phyloP scores from a whole-genome alignment of 2,329 filamentous ascomycete species.

The Alternaria ventricosa region DNA sequence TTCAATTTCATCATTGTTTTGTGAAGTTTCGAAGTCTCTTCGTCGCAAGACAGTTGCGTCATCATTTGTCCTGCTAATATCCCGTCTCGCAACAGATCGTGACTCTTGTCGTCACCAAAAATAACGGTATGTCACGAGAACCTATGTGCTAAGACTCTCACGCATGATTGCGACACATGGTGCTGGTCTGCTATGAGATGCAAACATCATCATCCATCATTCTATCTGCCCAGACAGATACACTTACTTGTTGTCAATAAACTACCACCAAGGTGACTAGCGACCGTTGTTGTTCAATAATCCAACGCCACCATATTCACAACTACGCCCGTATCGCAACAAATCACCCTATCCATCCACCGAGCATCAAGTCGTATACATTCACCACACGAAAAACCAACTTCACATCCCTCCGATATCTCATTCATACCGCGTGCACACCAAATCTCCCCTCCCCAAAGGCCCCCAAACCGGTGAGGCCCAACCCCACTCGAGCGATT shows the following conservation, averaged over 20 bases:
- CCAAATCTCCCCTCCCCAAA: too few species aligned
- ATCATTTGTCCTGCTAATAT: background rate
- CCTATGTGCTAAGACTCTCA: too few species aligned
- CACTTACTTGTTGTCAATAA: too few species aligned
- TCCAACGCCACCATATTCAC: background rate
- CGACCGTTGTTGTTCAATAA: background rate
- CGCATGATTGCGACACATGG: background rate
- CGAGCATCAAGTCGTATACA: background rate
- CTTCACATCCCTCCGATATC: background rate
- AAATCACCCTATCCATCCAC: background rate
- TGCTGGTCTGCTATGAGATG: background rate
- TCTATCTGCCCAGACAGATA: background rate
- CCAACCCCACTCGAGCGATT: background rate
- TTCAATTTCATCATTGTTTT: background rate
- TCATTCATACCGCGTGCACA: too few species aligned
- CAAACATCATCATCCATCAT: background rate
- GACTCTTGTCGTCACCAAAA: background rate
- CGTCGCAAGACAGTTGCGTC: background rate
- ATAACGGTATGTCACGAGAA: background rate
- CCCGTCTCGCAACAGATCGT: background rate
- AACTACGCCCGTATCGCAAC: too few species aligned
- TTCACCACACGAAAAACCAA: too few species aligned
- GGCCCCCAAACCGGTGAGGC: background rate
- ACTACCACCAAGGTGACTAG: too few species aligned
- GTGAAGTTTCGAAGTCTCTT: background rate